These are phyloP conservation scores for Oryza glumipatula DNA, from an alignment of 176 grass and related monocot genomes.

Conservation along the genomic window DNA sequence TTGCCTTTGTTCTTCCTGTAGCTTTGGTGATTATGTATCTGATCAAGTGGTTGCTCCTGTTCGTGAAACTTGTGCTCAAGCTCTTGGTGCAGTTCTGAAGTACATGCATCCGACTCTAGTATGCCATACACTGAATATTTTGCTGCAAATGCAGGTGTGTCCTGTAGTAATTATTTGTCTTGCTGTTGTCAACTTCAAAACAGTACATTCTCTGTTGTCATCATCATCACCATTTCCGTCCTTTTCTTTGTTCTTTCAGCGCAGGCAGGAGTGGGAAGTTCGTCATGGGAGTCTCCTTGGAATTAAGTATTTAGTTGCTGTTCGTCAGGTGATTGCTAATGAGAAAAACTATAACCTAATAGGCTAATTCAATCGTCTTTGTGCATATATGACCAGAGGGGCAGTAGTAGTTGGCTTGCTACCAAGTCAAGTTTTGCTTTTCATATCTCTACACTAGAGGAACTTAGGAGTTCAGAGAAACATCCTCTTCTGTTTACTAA, in stretches of 20 bases:
- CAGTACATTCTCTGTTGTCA: slow-evolving; percentile 23
- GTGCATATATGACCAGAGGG: background rate
- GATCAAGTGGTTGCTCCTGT: slow-evolving; percentile 99
- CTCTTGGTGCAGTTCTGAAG: slow-evolving; percentile 95
- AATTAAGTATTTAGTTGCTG: slow-evolving; percentile 95
- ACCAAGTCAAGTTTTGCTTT: slow-evolving; percentile 3
- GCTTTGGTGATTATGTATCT: slow-evolving; percentile 99
- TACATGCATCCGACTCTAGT: slow-evolving; percentile 97
- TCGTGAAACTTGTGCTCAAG: slow-evolving; percentile 97
- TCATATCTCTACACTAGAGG: background rate
- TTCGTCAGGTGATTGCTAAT: slow-evolving; percentile 75
- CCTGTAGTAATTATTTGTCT: slow-evolving; percentile 37
- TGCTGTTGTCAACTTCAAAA: slow-evolving; percentile 14
- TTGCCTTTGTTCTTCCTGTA: slow-evolving; percentile 46
- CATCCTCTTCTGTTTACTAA: background rate
- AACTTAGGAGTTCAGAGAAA: background rate
- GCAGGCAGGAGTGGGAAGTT: slow-evolving; percentile 99
- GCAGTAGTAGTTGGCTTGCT: background rate
- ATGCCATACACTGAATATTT: slow-evolving; percentile 81
- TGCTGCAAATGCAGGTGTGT: slow-evolving; percentile 94
- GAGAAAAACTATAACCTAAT: slow-evolving; percentile 27
- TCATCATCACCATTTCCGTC: background rate
- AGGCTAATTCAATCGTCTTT: slow-evolving; percentile 12
- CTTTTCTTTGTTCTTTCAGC: slow-evolving; percentile 84
- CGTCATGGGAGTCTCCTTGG: slow-evolving; percentile 98